Evolutionary conservation across 495 filamentous ascomycete genomes (phyloP), one percentile per base, ranked within the genome.

Genomic region (Daldinia grandis): DNA sequence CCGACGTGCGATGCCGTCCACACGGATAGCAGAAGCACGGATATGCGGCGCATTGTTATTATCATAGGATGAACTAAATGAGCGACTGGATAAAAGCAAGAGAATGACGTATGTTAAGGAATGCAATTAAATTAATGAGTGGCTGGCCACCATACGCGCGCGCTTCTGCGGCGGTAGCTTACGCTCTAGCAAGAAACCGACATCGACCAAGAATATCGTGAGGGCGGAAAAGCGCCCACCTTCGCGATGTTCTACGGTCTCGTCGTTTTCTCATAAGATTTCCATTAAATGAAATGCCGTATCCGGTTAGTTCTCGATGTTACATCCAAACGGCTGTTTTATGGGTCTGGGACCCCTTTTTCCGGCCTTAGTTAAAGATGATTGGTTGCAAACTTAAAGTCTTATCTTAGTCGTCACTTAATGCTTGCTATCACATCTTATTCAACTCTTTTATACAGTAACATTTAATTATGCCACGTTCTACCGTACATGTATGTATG

Each of bases 231-330:
- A 47, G 27, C 21, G 62, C 17, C 55, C n/a, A 51, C 55, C 15
- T 19, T 50, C 59, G 51, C 70, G 61, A 69, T 51, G 55, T 15
- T 44, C 37, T n/a, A n/a, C n/a, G n/a, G n/a, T n/a, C n/a, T n/a
- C n/a, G n/a, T 47, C 42, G 42, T 21, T 21, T 17, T 8, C n/a
- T 68, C 64, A 37, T 72, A 61, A 72, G 69, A 63, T 64, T 56
- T 50, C 38, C 38, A 27, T 65, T 64, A 62, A 68, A 68, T 73
- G 64, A 73, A 61, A 53, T 65, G 56, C 70, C 57, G 7, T n/a
- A 53, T 68, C 40, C 25, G 61, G 70, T 68, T 73, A 72, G 64
- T 27, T 55, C 19, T 50, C 35, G 65, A 42, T 57, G 51, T 44
- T 47, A 30, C 50, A 68, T 56, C 24, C 10, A 56, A 19, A 58